Evolutionary conservation across 441 rosid species (phyloP).

Genomic region (Geranium incanum): DNA sequence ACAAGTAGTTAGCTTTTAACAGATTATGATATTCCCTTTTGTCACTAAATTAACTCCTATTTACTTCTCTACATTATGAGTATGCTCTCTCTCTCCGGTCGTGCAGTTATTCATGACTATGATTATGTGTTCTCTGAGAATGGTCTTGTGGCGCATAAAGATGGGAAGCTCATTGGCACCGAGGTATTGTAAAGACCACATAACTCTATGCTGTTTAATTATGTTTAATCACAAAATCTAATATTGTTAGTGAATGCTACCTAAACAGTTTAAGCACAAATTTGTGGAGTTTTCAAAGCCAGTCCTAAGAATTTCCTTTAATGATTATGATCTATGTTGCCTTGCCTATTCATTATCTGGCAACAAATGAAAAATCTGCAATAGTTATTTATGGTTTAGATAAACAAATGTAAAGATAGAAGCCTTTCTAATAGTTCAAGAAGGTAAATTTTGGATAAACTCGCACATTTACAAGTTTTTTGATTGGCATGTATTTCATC

Average conservation of each 20-base stretch:
- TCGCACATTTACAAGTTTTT: neutral
- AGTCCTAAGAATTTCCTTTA: neutral
- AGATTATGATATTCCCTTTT: neutral
- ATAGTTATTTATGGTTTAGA: neutral
- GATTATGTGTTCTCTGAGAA: conserved; percentile 93
- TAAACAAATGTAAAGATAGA: neutral
- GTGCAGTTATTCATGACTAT: conserved; percentile 69
- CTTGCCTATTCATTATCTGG: neutral
- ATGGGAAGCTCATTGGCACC: conserved; percentile 70
- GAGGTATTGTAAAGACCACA: conserved; percentile 42
- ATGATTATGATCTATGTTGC: neutral
- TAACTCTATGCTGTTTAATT: neutral
- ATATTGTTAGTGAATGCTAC: neutral
- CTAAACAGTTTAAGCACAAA: neutral
- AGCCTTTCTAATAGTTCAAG: neutral
- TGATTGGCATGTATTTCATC: neutral
- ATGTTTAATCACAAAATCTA: neutral
- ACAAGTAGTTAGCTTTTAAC: neutral
- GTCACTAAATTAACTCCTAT: neutral
- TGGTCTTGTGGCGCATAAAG: conserved; percentile 94
- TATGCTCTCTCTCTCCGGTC: neutral
- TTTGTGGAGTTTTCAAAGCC: neutral
- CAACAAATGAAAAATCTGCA: neutral
- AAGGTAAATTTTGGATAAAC: neutral
- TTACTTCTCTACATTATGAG: neutral